phyloP scores from a whole-genome alignment of 177 flowering plant genomes.

The Telopea speciosissima region DNA sequence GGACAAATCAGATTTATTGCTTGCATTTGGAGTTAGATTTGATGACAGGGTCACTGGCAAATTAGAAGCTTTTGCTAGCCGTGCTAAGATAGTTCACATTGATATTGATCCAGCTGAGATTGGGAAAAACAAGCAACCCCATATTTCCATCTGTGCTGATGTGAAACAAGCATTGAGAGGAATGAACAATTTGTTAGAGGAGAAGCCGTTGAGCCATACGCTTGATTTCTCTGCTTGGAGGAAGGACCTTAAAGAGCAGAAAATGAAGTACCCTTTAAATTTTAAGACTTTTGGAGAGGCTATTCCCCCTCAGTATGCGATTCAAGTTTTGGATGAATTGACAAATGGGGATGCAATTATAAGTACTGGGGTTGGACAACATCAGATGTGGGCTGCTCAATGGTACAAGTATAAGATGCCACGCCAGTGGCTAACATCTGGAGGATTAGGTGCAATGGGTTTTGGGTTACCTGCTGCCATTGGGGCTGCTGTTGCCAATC shows the following conservation, averaged over 20 bases:
- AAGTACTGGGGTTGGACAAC: neutral
- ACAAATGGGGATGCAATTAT: conserved; percentile 41
- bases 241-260: conserved; percentile 36
- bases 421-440: too few relatives aligned
- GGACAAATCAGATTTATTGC: conserved; percentile 30
- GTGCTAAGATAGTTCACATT: too few relatives aligned
- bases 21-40: conserved; percentile 49
- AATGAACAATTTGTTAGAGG: conserved; percentile 30
- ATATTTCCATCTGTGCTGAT: conserved; percentile 25
- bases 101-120: conserved; percentile 47
- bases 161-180: conserved; percentile 20
- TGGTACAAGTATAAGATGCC: too few relatives aligned
- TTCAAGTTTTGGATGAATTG: conserved; percentile 37
- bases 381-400: too few relatives aligned
- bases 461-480: too few relatives aligned
- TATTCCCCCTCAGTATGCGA: conserved; percentile 48
- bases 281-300: conserved; percentile 41
- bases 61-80: conserved; percentile 25
- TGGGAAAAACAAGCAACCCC: conserved; percentile 51
- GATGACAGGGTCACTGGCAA: conserved; percentile 53
- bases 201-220: conserved; percentile 6
- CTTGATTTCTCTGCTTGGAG: conserved; percentile 37
- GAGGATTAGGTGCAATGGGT: too few relatives aligned
- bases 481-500: too few relatives aligned
- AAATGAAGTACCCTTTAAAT: conserved; percentile 28